phyloP scores from a whole-genome alignment of 495 filamentous ascomycete genomes.

The Aspergillus mulundensis region DNA sequence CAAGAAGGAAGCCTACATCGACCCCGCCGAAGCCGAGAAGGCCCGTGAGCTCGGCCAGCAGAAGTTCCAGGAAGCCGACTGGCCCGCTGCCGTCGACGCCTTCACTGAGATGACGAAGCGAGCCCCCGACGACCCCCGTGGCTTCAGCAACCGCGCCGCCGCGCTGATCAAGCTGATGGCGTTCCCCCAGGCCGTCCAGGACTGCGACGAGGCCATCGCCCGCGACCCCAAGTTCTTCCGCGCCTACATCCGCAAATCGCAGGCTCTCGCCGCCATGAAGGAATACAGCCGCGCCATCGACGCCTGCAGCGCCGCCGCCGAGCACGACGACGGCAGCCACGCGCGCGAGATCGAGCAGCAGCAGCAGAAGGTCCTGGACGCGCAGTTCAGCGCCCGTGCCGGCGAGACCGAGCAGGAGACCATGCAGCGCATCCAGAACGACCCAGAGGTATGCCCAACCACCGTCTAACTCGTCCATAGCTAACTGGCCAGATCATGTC shows the following conservation, averaged over 20 bases:
- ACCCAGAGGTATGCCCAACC: constrained; percentile 73
- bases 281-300: constrained; percentile 94
- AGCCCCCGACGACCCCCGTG: constrained; percentile 84
- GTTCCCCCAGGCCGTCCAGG: constrained; percentile 87
- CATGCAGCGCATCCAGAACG: constrained; percentile 81
- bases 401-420: constrained; percentile 98
- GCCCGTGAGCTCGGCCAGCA: constrained; percentile 90
- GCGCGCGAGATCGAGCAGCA: constrained; percentile 87
- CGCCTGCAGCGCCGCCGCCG: constrained; percentile 73
- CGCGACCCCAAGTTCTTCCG: constrained; percentile 91
- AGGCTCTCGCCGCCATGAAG: constrained; percentile 91
- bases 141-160: constrained; percentile 95
- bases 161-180: constrained; percentile 94
- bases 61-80: constrained; percentile 95
- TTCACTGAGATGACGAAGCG: constrained; percentile 98
- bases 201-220: constrained; percentile 88
- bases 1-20: constrained; percentile 78
- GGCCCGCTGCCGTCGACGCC: constrained; percentile 91
- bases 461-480: not conserved
- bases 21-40: constrained; percentile 88
- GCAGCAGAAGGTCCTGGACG: constrained; percentile 87
- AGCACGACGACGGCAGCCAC: constrained; percentile 76
- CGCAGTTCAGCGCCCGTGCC: constrained; percentile 82
- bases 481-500: constrained; percentile 68
- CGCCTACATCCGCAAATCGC: constrained; percentile 91